Evolutionary conservation across 768 basidiomycete genomes (phyloP).

Genomic region (Naganishia onofrii): DNA sequence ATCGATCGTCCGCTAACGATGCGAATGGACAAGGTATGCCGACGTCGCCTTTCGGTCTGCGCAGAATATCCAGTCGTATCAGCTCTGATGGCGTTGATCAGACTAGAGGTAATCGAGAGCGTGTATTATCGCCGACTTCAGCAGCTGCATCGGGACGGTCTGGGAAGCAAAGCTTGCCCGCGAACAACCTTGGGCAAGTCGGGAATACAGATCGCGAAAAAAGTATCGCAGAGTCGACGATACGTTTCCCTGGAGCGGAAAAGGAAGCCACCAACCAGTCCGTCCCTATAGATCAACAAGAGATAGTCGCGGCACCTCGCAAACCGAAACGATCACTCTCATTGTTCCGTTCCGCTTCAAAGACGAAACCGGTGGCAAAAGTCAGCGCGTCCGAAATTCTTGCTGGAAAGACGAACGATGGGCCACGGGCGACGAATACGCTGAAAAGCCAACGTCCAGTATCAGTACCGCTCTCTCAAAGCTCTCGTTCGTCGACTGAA

Average conservation of each 20-base stretch:
- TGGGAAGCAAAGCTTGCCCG: neutral
- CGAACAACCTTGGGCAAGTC: neutral
- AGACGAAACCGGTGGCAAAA: slow-evolving; percentile 9
- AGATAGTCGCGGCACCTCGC: neutral
- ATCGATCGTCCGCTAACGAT: neutral
- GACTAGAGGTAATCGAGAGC: neutral
- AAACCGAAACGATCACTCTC: slow-evolving; percentile 6
- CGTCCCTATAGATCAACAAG: neutral
- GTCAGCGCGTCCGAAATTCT: neutral
- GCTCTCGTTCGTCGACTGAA: neutral
- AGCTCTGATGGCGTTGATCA: neutral
- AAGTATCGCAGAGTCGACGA: neutral
- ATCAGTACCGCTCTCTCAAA: neutral
- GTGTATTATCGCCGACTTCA: neutral
- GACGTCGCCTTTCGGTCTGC: neutral
- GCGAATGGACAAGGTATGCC: neutral
- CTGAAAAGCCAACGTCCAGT: neutral
- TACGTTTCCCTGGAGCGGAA: neutral
- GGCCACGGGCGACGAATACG: neutral
- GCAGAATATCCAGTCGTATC: neutral
- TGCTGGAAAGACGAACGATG: neutral
- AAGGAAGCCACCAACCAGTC: neutral
- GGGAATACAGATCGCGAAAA: neutral
- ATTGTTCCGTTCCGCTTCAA: slow-evolving; percentile 6
- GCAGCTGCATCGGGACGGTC: neutral